Percentiles rank a stretch among this genome's conserved stretches.
These are phyloP conservation scores for Dissoconium aciculare DNA, from an alignment of 2,329 filamentous ascomycete species.

Conservation along the genomic window DNA sequence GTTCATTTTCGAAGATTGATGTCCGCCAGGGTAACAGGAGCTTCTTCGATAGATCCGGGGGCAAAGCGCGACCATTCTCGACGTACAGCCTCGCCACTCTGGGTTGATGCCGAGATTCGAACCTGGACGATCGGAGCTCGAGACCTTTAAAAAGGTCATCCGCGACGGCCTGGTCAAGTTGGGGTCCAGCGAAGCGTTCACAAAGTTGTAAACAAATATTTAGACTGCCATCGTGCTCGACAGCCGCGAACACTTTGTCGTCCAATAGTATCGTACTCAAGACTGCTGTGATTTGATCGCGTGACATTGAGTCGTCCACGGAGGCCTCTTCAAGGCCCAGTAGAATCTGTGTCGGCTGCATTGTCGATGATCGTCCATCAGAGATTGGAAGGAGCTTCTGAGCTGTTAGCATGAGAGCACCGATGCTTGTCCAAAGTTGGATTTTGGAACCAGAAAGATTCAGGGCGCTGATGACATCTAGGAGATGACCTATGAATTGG, in stretches of 20 bases:
- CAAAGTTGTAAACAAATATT: slow-evolving; percentile 9
- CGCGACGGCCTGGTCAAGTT: slow-evolving; percentile 7
- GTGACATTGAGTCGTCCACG: slow-evolving; percentile 11
- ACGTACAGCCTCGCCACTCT: slow-evolving; percentile 14
- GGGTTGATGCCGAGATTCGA: slow-evolving; percentile 13
- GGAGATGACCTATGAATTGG: slow-evolving; percentile 15
- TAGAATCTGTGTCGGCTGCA: slow-evolving; percentile 11
- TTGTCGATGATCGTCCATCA: slow-evolving; percentile 2
- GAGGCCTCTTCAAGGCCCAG: slow-evolving; percentile 8
- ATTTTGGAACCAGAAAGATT: slow-evolving; percentile 9
- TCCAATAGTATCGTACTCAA: slow-evolving; percentile 9
- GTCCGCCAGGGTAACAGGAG: slow-evolving; percentile 13
- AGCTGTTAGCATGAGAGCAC: slow-evolving; percentile 19
- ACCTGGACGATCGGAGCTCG: slow-evolving; percentile 5
- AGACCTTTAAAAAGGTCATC: slow-evolving; percentile 9
- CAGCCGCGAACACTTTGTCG: slow-evolving; percentile 4
- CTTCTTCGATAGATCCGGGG: slow-evolving; percentile 7
- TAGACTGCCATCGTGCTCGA: slow-evolving; percentile 9
- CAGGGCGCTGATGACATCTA: slow-evolving; percentile 14
- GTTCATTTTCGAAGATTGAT: slow-evolving; percentile 12
- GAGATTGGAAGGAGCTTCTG: slow-evolving; percentile 12
- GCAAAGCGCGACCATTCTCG: slow-evolving; percentile 11
- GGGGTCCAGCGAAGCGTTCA: slow-evolving; percentile 6
- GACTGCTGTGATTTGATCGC: slow-evolving; percentile 11
- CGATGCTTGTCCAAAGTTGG: slow-evolving; percentile 15